Evolutionary conservation across 768 basidiomycete species (phyloP).

Genomic region (Favolaschia claudopus): DNA sequence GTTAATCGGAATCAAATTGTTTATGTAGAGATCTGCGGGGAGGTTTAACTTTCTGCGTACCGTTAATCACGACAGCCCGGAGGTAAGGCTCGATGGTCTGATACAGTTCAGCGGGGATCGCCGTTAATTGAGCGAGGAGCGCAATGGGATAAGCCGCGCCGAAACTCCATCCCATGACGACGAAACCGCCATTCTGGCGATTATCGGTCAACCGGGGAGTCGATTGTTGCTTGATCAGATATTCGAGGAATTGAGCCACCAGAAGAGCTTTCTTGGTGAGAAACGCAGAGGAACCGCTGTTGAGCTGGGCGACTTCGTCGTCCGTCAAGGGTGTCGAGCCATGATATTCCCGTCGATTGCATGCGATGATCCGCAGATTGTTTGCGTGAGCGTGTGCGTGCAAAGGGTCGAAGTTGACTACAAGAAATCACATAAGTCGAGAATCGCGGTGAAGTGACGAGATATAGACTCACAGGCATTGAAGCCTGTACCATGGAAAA

Average conservation of each 20-base stretch:
- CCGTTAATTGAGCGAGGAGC: conserved; percentile 35
- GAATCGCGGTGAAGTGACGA: not conserved
- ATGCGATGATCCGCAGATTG: conserved; percentile 37
- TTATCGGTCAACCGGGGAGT: conserved; percentile 37
- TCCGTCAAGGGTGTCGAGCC: conserved; percentile 43
- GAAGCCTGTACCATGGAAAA: conserved; percentile 45
- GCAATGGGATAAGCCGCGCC: conserved; percentile 39
- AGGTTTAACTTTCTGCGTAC: conserved; percentile 25
- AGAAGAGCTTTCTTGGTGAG: conserved; percentile 37
- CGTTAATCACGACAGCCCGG: conserved; percentile 40
- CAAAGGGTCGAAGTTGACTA: conserved; percentile 28
- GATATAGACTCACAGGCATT: conserved; percentile 37
- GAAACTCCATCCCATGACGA: conserved; percentile 49
- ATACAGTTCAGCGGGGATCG: conserved; percentile 32
- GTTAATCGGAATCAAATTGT: too few relatives aligned
- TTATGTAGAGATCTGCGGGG: too few relatives aligned
- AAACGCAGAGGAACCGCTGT: conserved; percentile 32
- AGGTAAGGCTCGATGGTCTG: conserved; percentile 38
- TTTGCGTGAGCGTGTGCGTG: conserved; percentile 22
- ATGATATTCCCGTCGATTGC: conserved; percentile 43
- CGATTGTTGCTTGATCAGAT: conserved; percentile 34
- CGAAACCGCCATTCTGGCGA: conserved; percentile 41
- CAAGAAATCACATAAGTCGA: not conserved
- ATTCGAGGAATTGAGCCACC: conserved; percentile 36
- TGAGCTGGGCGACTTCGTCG: conserved; percentile 40